Percentiles rank a stretch among this genome's conserved stretches.
Evolutionary conservation across 139 green algal genomes (phyloP).

Genomic region (Chlorella sorokiniana): DNA sequence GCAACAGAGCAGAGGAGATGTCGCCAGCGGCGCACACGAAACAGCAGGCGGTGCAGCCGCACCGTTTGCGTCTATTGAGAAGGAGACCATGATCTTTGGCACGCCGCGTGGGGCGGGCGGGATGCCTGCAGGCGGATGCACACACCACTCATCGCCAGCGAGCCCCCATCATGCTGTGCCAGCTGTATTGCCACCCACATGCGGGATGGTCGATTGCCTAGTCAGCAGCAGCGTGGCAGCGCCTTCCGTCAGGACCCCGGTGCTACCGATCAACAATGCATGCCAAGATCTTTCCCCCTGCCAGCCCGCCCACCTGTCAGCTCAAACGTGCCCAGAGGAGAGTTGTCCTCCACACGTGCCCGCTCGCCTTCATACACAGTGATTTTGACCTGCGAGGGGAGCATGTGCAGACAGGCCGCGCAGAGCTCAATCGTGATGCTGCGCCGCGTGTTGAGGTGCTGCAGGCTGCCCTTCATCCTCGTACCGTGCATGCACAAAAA

Average conservation of each 20-base stretch:
- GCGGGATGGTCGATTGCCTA: too few relatives aligned
- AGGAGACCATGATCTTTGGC: constrained; percentile 96
- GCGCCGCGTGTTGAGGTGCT: too few relatives aligned
- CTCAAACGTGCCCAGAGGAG: constrained; percentile 64
- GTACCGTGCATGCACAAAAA: neutral
- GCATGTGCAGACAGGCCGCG: neutral
- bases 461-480: too few relatives aligned
- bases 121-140: constrained; percentile 91
- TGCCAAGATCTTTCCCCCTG: too few relatives aligned
- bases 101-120: constrained; percentile 96
- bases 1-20: too few relatives aligned
- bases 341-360: constrained; percentile 93
- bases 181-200: too few relatives aligned
- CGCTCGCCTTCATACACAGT: constrained; percentile 84
- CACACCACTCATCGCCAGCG: too few relatives aligned
- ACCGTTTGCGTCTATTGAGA: constrained; percentile 98
- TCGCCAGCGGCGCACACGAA: neutral
- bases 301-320: neutral
- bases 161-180: too few relatives aligned
- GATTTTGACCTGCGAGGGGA: constrained; percentile 65
- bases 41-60: neutral
- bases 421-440: neutral
- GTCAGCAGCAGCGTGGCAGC: too few relatives aligned
- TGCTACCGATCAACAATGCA: too few relatives aligned
- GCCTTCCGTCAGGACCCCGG: too few relatives aligned